Evolutionary conservation across 1,284 basidiomycete species (phyloP).

Genomic region (Leccinum subspadiceum): DNA sequence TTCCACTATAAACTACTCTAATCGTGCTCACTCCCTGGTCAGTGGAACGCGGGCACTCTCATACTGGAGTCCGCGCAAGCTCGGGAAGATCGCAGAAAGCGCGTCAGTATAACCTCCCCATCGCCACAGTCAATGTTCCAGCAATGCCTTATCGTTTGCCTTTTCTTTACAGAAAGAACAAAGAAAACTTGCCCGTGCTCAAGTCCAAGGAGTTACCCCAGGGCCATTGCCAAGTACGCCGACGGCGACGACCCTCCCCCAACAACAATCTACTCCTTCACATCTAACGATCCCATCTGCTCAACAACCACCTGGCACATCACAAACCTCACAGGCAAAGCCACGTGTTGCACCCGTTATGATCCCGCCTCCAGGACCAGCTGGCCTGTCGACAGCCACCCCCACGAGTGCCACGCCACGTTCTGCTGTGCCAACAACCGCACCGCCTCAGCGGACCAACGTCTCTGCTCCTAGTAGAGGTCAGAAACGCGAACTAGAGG

Average conservation of each 20-base stretch:
- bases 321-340: constrained; percentile 35
- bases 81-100: constrained; percentile 73
- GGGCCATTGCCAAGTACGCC: constrained; percentile 30
- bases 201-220: constrained; percentile 40
- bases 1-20: constrained; percentile 2
- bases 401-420: constrained; percentile 33
- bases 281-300: constrained; percentile 27
- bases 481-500: constrained; percentile 52
- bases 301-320: constrained; percentile 28
- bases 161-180: constrained; percentile 58
- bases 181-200: constrained; percentile 65
- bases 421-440: constrained; percentile 28
- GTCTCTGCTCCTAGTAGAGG: constrained; percentile 36
- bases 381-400: constrained; percentile 26
- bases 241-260: constrained; percentile 19
- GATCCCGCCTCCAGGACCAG: constrained; percentile 27
- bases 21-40: constrained; percentile 20
- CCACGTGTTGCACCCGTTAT: constrained; percentile 39
- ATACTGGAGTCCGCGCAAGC: constrained; percentile 72
- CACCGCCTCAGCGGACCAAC: constrained; percentile 25
- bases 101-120: constrained; percentile 46
- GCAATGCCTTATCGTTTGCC: constrained; percentile 14
- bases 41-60: constrained; percentile 71
- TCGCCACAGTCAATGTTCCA: constrained; percentile 4
- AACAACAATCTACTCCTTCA: constrained; percentile 30